Conservation (phyloP, 371 early-diverging fungal genomes). For the Parasitella parasitica region DNA sequence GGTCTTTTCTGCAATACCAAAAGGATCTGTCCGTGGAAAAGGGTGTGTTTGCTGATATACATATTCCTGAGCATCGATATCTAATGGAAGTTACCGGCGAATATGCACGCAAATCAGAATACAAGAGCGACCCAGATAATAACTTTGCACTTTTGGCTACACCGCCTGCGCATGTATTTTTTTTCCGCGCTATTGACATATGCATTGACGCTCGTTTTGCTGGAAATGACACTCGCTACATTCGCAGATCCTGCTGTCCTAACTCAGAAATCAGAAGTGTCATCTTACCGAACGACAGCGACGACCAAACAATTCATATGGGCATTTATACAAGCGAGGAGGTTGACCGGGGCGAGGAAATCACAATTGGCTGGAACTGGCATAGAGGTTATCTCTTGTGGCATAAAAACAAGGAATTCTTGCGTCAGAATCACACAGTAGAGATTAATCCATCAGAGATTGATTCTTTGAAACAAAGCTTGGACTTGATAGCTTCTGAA, state of each 20-base stretch:
- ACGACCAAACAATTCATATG: slow-evolving; percentile 57
- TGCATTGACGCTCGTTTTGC: slow-evolving; percentile 74
- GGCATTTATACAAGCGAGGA: slow-evolving; percentile 72
- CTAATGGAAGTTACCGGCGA: slow-evolving; percentile 78
- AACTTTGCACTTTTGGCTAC: slow-evolving; percentile 62
- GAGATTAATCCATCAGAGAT: slow-evolving; percentile 6
- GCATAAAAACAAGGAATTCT: slow-evolving; percentile 33
- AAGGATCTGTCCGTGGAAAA: slow-evolving; percentile 16
- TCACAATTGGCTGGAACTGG: slow-evolving; percentile 78
- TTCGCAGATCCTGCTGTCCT: slow-evolving; percentile 71
- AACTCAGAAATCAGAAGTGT: slow-evolving; percentile 74
- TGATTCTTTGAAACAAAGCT: slow-evolving; percentile 36
- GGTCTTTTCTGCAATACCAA: slow-evolving; percentile 18
- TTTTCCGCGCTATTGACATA: slow-evolving; percentile 70
- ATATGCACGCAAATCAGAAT: slow-evolving; percentile 64
- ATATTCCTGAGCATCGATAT: slow-evolving; percentile 58
- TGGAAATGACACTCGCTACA: slow-evolving; percentile 70
- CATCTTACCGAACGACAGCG: slow-evolving; percentile 48
- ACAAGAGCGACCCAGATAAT: slow-evolving; percentile 62
- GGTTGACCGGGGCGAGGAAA: slow-evolving; percentile 70
- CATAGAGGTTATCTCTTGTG: slow-evolving; percentile 54
- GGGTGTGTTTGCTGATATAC: slow-evolving; percentile 74
- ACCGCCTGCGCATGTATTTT: slow-evolving; percentile 68
- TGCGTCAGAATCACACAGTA: slow-evolving; percentile 30
- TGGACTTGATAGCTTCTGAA: slow-evolving; percentile 20